Evolutionary conservation across 192 early-diverging fungal genomes (phyloP), one percentile per base, ranked within the genome.

Genomic region (Lobosporangium transversale): DNA sequence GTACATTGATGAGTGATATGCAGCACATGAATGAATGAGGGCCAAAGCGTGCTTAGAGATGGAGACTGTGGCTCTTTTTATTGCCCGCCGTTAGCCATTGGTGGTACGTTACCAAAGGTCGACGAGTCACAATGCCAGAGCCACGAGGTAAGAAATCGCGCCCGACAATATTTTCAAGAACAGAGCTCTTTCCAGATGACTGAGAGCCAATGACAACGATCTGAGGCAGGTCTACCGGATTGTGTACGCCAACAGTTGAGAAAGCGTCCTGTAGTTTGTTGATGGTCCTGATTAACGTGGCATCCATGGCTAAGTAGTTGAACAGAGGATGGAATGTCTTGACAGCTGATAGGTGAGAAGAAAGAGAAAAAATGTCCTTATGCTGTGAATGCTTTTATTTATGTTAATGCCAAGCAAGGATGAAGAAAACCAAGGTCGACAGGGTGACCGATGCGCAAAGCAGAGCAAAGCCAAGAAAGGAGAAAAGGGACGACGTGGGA

Each of bases 161-260:
- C 23, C 98, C 98, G 24, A 99, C 98, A 89, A 99, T 96, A 80
- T 99, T 99, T 63, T 99, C 98, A 30, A 99, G 89, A 27, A 99
- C 98, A 15, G 96, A 98, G 69, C 91, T 93, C 82, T 99, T 99
- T 31, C 98, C 98, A 82, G 87, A 89, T 58, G 88, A 90, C 79
- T 94, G 93, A 43, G 91, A 91, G 49, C 93, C 93, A 80, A 94
- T 91, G 31, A 94, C 93, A 36, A 90, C 89, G 71, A 94, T 93
- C 68, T 95, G 94, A 33, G 94, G 94, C 68, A 95, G 74, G 84
- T 95, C 94, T 10, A 95, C 91, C 8, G 94, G 94, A 68, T 95
- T 95, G 61, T 92, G 88, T 35, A 95, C 93, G 55, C 94, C 94
- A 30, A 95, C 94, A 10, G 94, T 94, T 12, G 92, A 83, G 68